phyloP scores from a whole-genome alignment of 139 green algal genomes.

The Eudorina sp. region DNA sequence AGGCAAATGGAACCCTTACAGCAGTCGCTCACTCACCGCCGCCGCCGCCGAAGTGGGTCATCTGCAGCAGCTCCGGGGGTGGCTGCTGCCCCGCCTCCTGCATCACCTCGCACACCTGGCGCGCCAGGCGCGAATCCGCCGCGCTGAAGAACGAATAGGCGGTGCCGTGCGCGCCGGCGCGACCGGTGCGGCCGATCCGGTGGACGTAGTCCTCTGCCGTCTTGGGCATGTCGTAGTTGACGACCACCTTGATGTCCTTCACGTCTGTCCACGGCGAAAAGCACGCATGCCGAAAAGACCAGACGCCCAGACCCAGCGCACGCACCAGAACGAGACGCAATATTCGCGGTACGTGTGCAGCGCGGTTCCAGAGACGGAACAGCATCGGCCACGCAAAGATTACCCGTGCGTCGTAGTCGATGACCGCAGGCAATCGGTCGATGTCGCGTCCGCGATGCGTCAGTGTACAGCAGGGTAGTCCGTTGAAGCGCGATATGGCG shows the following conservation, averaged over 20 bases:
- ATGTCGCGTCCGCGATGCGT: too few species aligned
- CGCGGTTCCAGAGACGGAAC: too few species aligned
- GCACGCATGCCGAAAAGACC: background rate
- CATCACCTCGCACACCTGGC: constrained; percentile 82
- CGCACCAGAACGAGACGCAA: too few species aligned
- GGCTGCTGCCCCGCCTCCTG: constrained; percentile 81
- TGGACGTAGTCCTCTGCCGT: constrained; percentile 95
- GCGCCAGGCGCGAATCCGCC: constrained; percentile 78
- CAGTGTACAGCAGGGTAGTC: too few species aligned
- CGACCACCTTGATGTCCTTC: constrained; percentile 92
- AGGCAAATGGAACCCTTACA: too few species aligned
- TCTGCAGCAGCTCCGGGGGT: constrained; percentile 49
- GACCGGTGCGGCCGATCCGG: constrained; percentile 91
- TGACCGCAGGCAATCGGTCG: too few species aligned
- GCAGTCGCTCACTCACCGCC: constrained; percentile 12
- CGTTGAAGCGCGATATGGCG: too few species aligned
- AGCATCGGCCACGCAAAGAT: too few species aligned
- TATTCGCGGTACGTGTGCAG: too few species aligned
- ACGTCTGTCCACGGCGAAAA: constrained; percentile 78
- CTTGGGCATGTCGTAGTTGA: constrained; percentile 93
- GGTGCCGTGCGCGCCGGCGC: constrained; percentile 83
- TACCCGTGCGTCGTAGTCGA: too few species aligned
- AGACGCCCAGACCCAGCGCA: too few species aligned
- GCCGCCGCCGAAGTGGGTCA: constrained; percentile 48
- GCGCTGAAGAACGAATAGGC: constrained; percentile 92